phyloP scores from a whole-genome alignment of 345 rosid species.

The Odontarrhena argentea region DNA sequence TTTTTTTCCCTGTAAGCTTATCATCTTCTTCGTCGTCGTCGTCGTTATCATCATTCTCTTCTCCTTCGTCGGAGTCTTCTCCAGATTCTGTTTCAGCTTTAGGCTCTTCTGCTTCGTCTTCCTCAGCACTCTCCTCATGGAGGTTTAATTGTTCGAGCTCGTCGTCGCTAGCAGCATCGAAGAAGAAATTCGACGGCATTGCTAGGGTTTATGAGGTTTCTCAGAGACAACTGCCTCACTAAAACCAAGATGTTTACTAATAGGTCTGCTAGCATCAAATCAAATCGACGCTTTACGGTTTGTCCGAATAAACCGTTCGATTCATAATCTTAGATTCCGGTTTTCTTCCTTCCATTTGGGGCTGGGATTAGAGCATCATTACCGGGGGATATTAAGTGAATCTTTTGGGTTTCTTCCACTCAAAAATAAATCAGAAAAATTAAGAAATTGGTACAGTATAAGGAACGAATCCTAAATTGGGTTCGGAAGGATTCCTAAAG shows the following conservation, averaged over 20 bases:
- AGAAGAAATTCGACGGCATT: slow-evolving; percentile 46
- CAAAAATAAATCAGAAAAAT: too few relatives aligned
- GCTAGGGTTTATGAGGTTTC: slow-evolving; percentile 41
- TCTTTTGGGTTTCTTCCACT: too few relatives aligned
- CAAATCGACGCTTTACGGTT: slow-evolving; percentile 1
- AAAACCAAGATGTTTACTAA: neutral
- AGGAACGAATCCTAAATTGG: too few relatives aligned
- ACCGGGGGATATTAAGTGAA: too few relatives aligned
- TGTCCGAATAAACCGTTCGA: neutral
- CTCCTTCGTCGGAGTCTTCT: slow-evolving; percentile 43
- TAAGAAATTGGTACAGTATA: too few relatives aligned
- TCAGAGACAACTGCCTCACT: slow-evolving; percentile 4
- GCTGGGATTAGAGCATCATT: neutral
- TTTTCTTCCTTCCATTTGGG: slow-evolving; percentile 8
- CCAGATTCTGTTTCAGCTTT: slow-evolving; percentile 16
- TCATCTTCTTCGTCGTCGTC: slow-evolving; percentile 43
- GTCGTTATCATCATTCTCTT: slow-evolving; percentile 34
- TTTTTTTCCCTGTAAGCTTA: slow-evolving; percentile 30
- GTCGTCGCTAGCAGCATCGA: slow-evolving; percentile 76
- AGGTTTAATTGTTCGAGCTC: slow-evolving; percentile 45
- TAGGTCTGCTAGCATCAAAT: neutral
- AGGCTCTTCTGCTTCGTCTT: slow-evolving; percentile 46
- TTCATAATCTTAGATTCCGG: slow-evolving; percentile 1
- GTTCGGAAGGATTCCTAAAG: too few relatives aligned
- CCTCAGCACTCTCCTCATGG: slow-evolving; percentile 38